Conservation (phyloP, 192 early-diverging fungal genomes). For the Backusella tuberculispora region DNA sequence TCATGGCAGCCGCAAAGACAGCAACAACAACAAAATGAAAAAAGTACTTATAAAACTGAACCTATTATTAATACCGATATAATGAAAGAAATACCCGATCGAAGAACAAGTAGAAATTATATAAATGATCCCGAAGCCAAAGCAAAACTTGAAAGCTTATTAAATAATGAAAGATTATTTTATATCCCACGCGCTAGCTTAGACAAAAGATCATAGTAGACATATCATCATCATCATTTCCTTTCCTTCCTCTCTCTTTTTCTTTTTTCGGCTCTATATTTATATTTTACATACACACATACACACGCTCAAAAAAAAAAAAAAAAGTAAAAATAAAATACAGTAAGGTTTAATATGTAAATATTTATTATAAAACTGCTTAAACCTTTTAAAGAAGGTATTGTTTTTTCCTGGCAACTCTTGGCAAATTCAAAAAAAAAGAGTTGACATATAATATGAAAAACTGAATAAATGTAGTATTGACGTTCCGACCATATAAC, state of each 20-base stretch:
- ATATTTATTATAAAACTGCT: too few relatives aligned
- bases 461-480: too few relatives aligned
- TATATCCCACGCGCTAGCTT: neutral
- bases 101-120: conserved; percentile 27
- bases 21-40: neutral
- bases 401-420: too few relatives aligned
- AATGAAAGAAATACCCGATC: conserved; percentile 17
- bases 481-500: too few relatives aligned
- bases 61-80: neutral
- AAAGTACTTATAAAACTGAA: neutral
- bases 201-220: neutral
- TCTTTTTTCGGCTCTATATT: neutral
- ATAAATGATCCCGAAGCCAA: conserved; percentile 10
- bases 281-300: neutral
- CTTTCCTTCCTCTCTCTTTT: neutral
- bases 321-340: neutral
- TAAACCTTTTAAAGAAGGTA: too few relatives aligned
- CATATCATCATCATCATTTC: too few relatives aligned
- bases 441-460: too few relatives aligned
- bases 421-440: too few relatives aligned
- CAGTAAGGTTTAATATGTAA: neutral
- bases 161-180: conserved; percentile 17
- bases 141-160: conserved; percentile 8
- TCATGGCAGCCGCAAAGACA: conserved; percentile 10
- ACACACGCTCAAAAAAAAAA: neutral